Base-by-base conservation (phyloP, 441 rosid genomes). In the Eutrema salsugineum region DNA sequence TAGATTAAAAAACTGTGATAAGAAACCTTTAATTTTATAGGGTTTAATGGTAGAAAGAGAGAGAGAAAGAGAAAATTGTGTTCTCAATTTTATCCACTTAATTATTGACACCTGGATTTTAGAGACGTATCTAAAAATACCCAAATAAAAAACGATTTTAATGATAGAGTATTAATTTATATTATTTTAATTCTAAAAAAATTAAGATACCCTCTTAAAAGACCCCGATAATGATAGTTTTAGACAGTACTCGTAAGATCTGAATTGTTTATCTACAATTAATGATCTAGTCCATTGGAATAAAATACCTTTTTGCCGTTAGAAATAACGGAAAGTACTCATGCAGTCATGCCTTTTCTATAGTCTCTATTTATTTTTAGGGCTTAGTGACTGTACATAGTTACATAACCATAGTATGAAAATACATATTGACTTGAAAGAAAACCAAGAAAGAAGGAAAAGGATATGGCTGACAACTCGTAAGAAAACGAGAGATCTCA, bases 401-500 rank as follows among this genome's bases (percentile, higher is more conserved):
- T 17, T 65, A 51, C 22, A 49, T 22, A 39, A 43, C 24, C 36
- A 36, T 24, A 46, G 8, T 46, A 19, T 15, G 28, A 22, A 55
- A 47, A 27, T 11, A 16, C 66, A 3, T 58, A 40, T 28, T 46
- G 53, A 32, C 38, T 19, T n/a, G n/a, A 33, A 24, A 48, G 32
- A 27, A 38, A 27, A 12, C 8, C 3, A 54, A 43, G 55, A 55
- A 54, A 7, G 24, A 71, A 39, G 7, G 11, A 56, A 56, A 54
- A 24, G 6, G 57, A 36, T 64, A 46, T 24, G 24, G 24, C 39
- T 55, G 57, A 44, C 30, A 47, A 54, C 48, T 42, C n/a, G 48
- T 19, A 35, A 38, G 15, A 46, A 63, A 55, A 8, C 38, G 35
- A 30, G 54, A 47, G 38, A 69, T 75, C 59, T 63, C 44, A 61